Conservation (phyloP, 108 stramenopile genomes). For the Cylindrotheca fusiformis region DNA sequence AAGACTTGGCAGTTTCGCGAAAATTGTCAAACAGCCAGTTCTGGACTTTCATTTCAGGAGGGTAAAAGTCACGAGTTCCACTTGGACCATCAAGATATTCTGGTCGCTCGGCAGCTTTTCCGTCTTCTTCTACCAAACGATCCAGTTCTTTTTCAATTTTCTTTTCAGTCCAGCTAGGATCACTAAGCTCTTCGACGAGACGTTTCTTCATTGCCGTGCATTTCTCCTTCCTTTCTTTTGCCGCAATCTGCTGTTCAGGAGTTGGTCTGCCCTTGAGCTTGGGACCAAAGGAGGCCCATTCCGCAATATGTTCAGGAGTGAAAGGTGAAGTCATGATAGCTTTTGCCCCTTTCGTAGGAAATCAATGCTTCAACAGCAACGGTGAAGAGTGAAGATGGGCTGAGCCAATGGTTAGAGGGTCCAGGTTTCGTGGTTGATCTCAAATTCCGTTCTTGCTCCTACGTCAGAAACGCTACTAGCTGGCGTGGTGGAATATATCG, state of each 20-base stretch:
- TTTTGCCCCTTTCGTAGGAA: no score
- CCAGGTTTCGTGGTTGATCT: no score
- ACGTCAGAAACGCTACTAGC: no score
- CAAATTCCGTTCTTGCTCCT: no score
- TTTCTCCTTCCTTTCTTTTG: conserved; percentile 39
- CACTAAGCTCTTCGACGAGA: conserved; percentile 28
- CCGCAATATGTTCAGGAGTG: conserved; percentile 35
- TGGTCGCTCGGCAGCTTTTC: conserved; percentile 11
- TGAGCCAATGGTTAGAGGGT: no score
- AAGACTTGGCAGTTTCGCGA: conserved; percentile 66
- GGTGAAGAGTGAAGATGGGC: no score
- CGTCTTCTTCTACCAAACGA: conserved; percentile 33
- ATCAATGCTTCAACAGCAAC: no score
- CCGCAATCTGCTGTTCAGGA: conserved; percentile 30
- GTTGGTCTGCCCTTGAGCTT: conserved; percentile 49
- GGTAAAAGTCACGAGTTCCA: conserved; percentile 97
- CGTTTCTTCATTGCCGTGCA: conserved; percentile 39
- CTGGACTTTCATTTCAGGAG: conserved; percentile 84
- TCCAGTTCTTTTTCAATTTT: conserved; percentile 53
- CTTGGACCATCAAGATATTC: conserved; percentile 68
- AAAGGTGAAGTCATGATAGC: conserved; percentile 30
- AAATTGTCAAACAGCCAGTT: conserved; percentile 92
- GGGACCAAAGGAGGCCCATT: conserved; percentile 48
- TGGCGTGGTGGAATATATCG: no score
- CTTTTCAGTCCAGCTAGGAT: conserved; percentile 45